Percentiles rank a stretch among this genome's conserved stretches.
These are phyloP conservation scores for Aspergillus sp. DNA, from an alignment of 2,329 filamentous ascomycete species.

Conservation along the genomic window DNA sequence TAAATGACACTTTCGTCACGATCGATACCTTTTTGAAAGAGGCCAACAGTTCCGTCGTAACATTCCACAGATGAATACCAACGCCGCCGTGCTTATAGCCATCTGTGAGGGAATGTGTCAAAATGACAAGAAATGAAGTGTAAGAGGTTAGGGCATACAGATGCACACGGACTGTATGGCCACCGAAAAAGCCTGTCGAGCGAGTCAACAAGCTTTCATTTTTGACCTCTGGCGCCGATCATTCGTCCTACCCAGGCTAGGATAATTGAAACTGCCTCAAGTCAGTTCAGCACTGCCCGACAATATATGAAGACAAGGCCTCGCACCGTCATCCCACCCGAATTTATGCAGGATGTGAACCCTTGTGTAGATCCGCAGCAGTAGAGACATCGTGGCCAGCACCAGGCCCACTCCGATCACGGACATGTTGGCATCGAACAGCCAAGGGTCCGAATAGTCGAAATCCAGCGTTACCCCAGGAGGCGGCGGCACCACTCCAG, in stretches of 20 bases:
- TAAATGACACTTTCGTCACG: too few species aligned
- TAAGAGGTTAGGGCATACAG: constrained; percentile 3
- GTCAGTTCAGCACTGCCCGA: background rate
- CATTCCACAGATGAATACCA: constrained; percentile 14
- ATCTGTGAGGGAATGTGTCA: constrained; percentile 4
- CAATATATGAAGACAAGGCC: background rate
- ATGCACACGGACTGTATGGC: constrained; percentile 9
- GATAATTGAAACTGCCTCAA: constrained; percentile 12
- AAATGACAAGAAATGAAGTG: background rate
- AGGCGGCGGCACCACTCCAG: constrained; percentile 6
- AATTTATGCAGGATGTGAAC: constrained; percentile 8
- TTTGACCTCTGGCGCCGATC: background rate
- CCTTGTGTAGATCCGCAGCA: constrained; percentile 11
- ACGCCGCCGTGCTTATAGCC: constrained; percentile 10
- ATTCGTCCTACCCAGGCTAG: constrained; percentile 11
- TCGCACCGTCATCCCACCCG: constrained; percentile 15
- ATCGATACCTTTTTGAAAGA: constrained; percentile 12
- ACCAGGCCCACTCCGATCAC: constrained; percentile 6
- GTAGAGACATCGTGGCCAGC: constrained; percentile 5
- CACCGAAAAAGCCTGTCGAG: constrained; percentile 9
- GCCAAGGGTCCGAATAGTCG: constrained; percentile 8
- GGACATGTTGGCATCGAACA: constrained; percentile 3
- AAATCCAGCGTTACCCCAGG: constrained; percentile 7
- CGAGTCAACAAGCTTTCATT: background rate
- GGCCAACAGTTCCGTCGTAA: constrained; percentile 9